These are phyloP conservation scores for Venturia pyrina DNA, from an alignment of 2,329 filamentous ascomycete genomes.

Conservation along the genomic window DNA sequence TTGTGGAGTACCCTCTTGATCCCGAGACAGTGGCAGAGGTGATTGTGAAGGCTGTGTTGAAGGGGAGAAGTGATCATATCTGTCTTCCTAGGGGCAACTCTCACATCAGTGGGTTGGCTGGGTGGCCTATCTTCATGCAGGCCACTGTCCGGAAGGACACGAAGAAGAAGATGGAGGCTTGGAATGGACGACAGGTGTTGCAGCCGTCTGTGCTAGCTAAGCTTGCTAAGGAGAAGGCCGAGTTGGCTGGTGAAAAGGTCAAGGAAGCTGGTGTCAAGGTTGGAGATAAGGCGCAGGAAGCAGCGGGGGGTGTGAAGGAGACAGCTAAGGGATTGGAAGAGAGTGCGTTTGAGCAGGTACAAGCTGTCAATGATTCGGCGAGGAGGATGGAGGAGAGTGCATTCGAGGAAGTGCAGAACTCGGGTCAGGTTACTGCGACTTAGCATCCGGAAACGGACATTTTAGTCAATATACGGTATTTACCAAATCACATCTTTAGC, in stretches of 20 bases:
- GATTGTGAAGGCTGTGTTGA: conserved; percentile 50
- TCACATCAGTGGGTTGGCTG: conserved; percentile 32
- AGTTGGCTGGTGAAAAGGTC: not conserved
- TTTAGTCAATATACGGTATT: too few species aligned
- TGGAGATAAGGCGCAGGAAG: not conserved
- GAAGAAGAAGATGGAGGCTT: conserved; percentile 25
- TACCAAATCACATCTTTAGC: not conserved
- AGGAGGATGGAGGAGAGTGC: conserved; percentile 1
- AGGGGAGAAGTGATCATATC: conserved; percentile 47
- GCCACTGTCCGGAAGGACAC: conserved; percentile 37
- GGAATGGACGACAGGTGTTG: conserved; percentile 28
- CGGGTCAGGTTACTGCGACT: not conserved
- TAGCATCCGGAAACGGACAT: not conserved
- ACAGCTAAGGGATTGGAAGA: conserved; percentile 4
- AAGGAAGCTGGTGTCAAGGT: not conserved
- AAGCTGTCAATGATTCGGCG: not conserved
- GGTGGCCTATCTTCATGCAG: conserved; percentile 55
- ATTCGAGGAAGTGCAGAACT: conserved; percentile 3
- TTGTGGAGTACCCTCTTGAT: conserved; percentile 44
- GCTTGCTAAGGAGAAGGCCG: not conserved
- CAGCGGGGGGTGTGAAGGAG: not conserved
- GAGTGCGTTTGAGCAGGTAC: conserved; percentile 8
- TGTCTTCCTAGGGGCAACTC: conserved; percentile 37
- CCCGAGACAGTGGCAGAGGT: conserved; percentile 55
- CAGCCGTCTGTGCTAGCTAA: conserved; percentile 23